Conservation (phyloP, 768 basidiomycete genomes). For the Agaricus subrufescens region DNA sequence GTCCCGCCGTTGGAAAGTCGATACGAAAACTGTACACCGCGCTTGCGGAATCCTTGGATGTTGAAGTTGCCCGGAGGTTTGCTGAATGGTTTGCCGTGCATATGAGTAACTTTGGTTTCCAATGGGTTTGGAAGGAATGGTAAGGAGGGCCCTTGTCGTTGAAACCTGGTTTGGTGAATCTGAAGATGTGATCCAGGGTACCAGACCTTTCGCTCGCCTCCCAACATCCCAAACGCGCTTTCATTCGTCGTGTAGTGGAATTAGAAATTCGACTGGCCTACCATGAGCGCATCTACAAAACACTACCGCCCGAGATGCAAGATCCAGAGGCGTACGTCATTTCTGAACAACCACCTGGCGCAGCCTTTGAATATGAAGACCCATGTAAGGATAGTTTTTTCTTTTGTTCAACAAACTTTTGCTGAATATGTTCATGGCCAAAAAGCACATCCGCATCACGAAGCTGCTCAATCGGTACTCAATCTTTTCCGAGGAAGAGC, state of each 20-base stretch:
- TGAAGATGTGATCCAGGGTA: slow-evolving; percentile 48
- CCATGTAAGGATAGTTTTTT: slow-evolving; percentile 40
- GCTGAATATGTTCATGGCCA: not conserved
- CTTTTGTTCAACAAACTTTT: not conserved
- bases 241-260: slow-evolving; percentile 83
- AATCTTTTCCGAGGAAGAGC: slow-evolving; percentile 78
- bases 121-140: slow-evolving; percentile 99
- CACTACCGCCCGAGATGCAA: slow-evolving; percentile 81
- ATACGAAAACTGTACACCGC: slow-evolving; percentile 80
- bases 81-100: slow-evolving; percentile 96
- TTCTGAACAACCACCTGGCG: slow-evolving; percentile 66
- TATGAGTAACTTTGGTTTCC: slow-evolving; percentile 96
- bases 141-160: slow-evolving; percentile 27
- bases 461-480: slow-evolving; percentile 74
- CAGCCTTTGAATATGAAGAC: slow-evolving; percentile 81
- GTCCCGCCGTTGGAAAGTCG: slow-evolving; percentile 94
- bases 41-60: slow-evolving; percentile 84
- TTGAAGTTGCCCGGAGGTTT: slow-evolving; percentile 76
- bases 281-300: slow-evolving; percentile 87
- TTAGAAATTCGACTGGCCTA: slow-evolving; percentile 90
- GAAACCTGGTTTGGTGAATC: not conserved
- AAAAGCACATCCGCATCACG: slow-evolving; percentile 71
- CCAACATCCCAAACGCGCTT: slow-evolving; percentile 83
- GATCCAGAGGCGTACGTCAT: slow-evolving; percentile 58
- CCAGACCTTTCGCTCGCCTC: slow-evolving; percentile 71